Base-by-base conservation (phyloP, 139 green algal genomes). In the Micractinium conductrix region DNA sequence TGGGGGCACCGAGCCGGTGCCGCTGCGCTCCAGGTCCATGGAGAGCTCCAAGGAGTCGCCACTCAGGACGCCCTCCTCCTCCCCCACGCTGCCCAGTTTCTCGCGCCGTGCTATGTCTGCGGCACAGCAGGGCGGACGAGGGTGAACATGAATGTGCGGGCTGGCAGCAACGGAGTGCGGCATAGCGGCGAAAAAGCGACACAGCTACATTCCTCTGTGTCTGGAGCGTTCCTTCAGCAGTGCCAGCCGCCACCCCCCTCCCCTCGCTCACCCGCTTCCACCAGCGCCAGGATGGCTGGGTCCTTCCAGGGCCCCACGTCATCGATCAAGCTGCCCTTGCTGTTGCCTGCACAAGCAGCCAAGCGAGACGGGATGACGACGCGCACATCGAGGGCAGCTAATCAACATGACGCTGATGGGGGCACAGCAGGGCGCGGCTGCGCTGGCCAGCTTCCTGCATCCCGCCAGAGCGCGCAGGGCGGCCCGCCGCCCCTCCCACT, bases 291-390 rank as follows among this genome's bases (percentile, higher is more conserved):
- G 7, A 94, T 73, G n/a, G 90, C 80, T 0, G 88, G 78, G 78
- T 97, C 90, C 43, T 93, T 90, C 95, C 95, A 98, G 35, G 95
- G 93, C 6, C 95, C 95, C 35, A 93, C 80, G 78, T 98, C 95
- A 45, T 97, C 95, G 70, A 97, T 85, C 55, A 98, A 89, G 42
- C 93, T 94, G 58, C 91, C 86, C 30, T 85, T 87, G 70, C 75
- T 87, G 38, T 87, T 93, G 50, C 88, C 81, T 86, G 81, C 81
- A 50, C 17, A 7, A 44, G n/a, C 2, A 44, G 43, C 44, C 1
- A 65, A 1, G 43, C 26, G 5, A 5, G 10, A 22, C 24, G 12
- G 28, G 16, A 14, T 44, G 26, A 16, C 6, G 9, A 50, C 30
- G 28, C 10, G 48, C 53, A 16, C 48, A 67, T 37, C 33, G 48